Evolutionary conservation across 2,329 filamentous ascomycete genomes (phyloP).

Genomic region (Dothideomycetes sp.): DNA sequence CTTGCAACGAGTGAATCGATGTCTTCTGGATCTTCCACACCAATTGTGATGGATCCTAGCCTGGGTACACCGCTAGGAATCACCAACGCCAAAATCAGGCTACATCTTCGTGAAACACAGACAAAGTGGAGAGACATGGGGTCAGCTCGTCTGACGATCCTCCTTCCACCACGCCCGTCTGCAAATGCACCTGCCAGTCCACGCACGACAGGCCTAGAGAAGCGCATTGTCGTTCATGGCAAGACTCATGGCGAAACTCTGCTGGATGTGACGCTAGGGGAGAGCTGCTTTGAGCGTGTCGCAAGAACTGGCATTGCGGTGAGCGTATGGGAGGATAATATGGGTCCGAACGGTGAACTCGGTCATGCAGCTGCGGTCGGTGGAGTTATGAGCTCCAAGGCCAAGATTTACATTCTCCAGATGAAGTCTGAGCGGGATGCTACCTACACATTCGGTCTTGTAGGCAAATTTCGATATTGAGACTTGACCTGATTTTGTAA

Average conservation of each 20-base stretch:
- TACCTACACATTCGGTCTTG: conserved; percentile 33
- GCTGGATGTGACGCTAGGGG: conserved; percentile 74
- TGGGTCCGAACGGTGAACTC: conserved; percentile 40
- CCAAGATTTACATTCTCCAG: conserved; percentile 52
- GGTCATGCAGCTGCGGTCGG: conserved; percentile 49
- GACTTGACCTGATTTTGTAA: too few relatives aligned
- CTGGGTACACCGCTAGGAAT: conserved; percentile 47
- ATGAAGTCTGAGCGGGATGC: conserved; percentile 25
- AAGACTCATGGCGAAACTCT: conserved; percentile 58
- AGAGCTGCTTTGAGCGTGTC: conserved; percentile 73
- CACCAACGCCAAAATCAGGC: conserved; percentile 71
- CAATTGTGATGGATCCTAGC: conserved; percentile 18
- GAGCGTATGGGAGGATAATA: conserved; percentile 65
- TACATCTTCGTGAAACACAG: conserved; percentile 66
- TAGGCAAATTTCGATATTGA: conserved; percentile 40
- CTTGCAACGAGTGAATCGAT: conserved; percentile 49
- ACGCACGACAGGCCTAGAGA: conserved; percentile 51
- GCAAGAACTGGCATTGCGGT: conserved; percentile 80
- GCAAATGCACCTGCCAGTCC: conserved; percentile 25
- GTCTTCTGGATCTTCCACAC: conserved; percentile 32
- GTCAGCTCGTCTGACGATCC: conserved; percentile 70
- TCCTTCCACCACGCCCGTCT: conserved; percentile 49
- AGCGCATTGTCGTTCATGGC: conserved; percentile 69
- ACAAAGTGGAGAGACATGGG: conserved; percentile 90
- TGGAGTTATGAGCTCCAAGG: conserved; percentile 43